These are phyloP conservation scores for Obba rivulosa DNA, from an alignment of 768 basidiomycete species.

Conservation along the genomic window DNA sequence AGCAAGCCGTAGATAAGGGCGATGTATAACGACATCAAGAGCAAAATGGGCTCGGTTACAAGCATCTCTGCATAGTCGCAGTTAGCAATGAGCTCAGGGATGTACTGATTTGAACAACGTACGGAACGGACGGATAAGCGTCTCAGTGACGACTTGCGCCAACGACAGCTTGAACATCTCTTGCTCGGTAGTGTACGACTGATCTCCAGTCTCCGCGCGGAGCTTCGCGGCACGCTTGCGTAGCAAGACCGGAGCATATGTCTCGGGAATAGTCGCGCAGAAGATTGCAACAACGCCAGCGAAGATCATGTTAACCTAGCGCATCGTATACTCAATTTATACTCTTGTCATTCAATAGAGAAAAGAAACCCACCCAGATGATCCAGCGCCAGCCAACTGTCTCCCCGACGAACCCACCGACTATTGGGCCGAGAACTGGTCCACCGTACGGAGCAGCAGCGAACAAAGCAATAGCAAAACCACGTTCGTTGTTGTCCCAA, in stretches of 20 bases:
- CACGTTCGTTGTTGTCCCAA: conserved; percentile 33
- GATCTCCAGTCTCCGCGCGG: conserved; percentile 30
- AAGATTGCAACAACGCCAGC: conserved; percentile 26
- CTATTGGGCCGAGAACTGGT: conserved; percentile 47
- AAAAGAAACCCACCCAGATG: conserved; percentile 22
- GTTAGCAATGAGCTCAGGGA: neutral
- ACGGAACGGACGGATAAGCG: conserved; percentile 37
- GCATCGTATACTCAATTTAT: conserved; percentile 24
- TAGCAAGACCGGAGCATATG: conserved; percentile 40
- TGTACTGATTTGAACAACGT: no score
- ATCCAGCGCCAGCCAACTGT: conserved; percentile 35
- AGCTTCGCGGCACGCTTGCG: conserved; percentile 32
- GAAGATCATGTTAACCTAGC: conserved; percentile 37
- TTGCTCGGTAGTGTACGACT: conserved; percentile 35
- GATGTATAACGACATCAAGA: conserved; percentile 40
- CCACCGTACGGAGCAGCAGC: conserved; percentile 37
- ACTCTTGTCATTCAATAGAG: neutral
- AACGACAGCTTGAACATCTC: conserved; percentile 33
- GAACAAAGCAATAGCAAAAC: conserved; percentile 37
- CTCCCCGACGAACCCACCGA: conserved; percentile 43
- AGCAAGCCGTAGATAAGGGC: conserved; percentile 38
- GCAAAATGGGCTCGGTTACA: conserved; percentile 39
- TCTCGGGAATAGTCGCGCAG: conserved; percentile 37
- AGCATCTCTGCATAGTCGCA: conserved; percentile 28
- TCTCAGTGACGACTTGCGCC: conserved; percentile 32